Evolutionary conservation across 768 basidiomycete species (phyloP), one percentile per base, ranked within the genome.

Genomic region (Trametes cinnabarina): DNA sequence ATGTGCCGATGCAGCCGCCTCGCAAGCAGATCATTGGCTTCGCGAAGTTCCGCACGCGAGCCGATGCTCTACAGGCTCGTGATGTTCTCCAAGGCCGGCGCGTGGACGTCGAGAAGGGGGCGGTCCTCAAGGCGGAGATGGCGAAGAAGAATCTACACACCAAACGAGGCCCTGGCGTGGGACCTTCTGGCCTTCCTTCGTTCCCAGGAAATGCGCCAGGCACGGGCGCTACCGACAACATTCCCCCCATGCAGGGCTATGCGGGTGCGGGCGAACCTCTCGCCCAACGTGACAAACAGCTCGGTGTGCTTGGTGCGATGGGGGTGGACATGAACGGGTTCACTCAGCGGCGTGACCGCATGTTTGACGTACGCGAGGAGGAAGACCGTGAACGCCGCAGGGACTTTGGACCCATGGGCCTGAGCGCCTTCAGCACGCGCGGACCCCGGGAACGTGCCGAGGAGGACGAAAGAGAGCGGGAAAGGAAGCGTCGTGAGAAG

Each of bases 111-210:
- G 91, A 98, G 72, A 94, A 93, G 66, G 94, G 94, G 14, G 86
- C 92, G 0, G 88, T 94, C 2, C 72, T 99, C 37, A 98, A 98
- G 72, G 97, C 96, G 20, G 97, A 98, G 75, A 98, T 99, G 95
- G 97, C 97, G 19, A 98, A 98, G 84, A 99, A 99, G 82, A 98
- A 99, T 68, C 73, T 99, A 37, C 96, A 99, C 68, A 96, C 94
- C 19, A 97, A 96, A 76, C 79, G 92, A 37, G 90, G 69, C 2
- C 69, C 69, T 4, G 68, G 90, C 2, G 86, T 93, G 22, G 91
- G 91, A n/a, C 64, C 68, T 0, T 60, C 68, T 32, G 61, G 58
- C 11, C 54, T 66, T 20, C 64, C 67, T 42, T 54, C 56, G 17
- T 56, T 57, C 51, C 58, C 56, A 22, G 35, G 58, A 43, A 60